Evolutionary conservation across 257 asterid species (phyloP), one percentile per base, ranked within the genome.

Genomic region (Fraxinus anomala): DNA sequence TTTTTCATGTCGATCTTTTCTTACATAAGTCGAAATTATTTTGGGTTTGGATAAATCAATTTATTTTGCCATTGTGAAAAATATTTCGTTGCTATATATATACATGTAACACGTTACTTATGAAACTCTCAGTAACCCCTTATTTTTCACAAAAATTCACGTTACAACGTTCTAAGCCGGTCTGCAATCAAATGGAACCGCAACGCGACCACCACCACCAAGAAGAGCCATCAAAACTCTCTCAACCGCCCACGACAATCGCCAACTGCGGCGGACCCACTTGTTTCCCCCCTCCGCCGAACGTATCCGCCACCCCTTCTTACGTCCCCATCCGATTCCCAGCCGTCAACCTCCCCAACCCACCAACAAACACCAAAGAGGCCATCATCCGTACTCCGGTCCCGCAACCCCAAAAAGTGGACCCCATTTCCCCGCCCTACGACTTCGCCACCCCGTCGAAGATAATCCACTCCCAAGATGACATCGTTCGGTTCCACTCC

Each of bases 281-380:
- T 75, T 68, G 87, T 26, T 42, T 68, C 79, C 91, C 91, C 26
- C 59, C 83, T 2, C 86, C 92, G 4, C 97, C 96, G 26, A 92
- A 97, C 0, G 92, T 90, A 5, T 86, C 92, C 85, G 78, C 84
- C 80, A 77, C 83, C 78, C 96, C 90, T 10, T 70, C 87, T 56
- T 94, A 92, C 92, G 89, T 92, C 82, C 98, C 98, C 39, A 92
- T 94, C 85, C 96, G 95, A 31, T 79, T 86, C 72, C 97, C 97
- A 26, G 95, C 98, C 82, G 92, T 92, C 23, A 90, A 90, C 80
- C 96, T 94, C 76, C 92, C 96, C n/a, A 67, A 86, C 0, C 77
- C 88, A 5, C 97, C 95, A 37, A 77, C 92, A 74, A 91, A 89
- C 89, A 82, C 88, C 73, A 84, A 88, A 51, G 97, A 94, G 81